A percentile compares a stretch with the other conserved stretches of the same genome.
phyloP scores from a whole-genome alignment of 2,329 filamentous ascomycete species.

The Monosporascus sp. region DNA sequence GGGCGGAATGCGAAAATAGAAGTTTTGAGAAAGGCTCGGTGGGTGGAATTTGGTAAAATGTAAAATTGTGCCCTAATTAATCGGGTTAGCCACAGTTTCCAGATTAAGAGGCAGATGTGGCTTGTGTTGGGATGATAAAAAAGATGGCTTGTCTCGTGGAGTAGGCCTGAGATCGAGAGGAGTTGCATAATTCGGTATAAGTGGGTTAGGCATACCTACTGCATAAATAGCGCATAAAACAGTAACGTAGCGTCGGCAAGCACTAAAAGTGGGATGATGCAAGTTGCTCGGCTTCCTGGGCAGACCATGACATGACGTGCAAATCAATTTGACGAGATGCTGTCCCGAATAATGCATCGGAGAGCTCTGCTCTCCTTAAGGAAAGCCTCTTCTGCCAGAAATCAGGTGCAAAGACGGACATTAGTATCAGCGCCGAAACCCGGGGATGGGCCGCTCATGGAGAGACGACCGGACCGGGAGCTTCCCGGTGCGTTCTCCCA shows the following conservation, averaged over 20 bases:
- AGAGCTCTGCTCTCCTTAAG: conserved; percentile 21
- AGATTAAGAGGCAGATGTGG: no score
- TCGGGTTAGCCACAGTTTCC: neutral
- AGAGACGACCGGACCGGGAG: conserved; percentile 59
- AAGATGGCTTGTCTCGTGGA: no score
- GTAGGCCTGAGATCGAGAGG: no score
- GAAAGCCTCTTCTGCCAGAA: conserved; percentile 11
- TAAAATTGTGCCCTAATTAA: neutral
- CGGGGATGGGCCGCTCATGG: conserved; percentile 60
- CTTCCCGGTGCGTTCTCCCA: conserved; percentile 48
- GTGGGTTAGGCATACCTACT: neutral
- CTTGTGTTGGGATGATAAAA: no score
- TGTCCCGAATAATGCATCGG: conserved; percentile 28
- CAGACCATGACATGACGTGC: conserved; percentile 1
- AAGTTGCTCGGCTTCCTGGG: neutral
- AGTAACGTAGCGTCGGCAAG: no score
- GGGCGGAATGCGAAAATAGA: neutral
- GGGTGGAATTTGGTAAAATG: neutral
- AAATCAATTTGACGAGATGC: conserved; percentile 19
- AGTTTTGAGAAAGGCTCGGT: neutral
- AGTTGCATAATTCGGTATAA: neutral
- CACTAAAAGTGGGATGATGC: neutral
- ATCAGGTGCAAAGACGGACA: conserved; percentile 33
- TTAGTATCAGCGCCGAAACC: conserved; percentile 51
- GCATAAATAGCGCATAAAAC: no score